Base-by-base conservation (phyloP, 768 basidiomycete species). In the Crassisporium funariophilum region DNA sequence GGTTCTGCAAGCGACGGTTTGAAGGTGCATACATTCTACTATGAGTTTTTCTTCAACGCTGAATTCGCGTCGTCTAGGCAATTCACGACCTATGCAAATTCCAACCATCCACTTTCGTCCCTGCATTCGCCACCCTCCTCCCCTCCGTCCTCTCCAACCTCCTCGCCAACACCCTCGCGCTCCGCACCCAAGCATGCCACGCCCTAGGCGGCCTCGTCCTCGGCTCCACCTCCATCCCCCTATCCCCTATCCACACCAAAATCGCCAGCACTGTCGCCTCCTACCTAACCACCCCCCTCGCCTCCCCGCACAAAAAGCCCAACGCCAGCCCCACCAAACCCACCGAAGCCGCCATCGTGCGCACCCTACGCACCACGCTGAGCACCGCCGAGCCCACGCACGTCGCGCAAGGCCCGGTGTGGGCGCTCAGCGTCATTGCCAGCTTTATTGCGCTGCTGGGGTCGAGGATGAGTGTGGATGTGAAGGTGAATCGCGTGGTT, bases 1-100 rank as follows among this genome's bases (percentile, higher is more conserved):
- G 91, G 91, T 0, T 82, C 90, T 4, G 77, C 75, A 1, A 85
- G 77, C 24, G 90, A 93, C 62, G 88, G 86, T 16, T 73, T 91
- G 36, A 88, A 84, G 77, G 90, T 85, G 60, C 55, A 66, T 61
- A 44, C 41, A 45, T 39, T 34, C 33, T 27, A 24, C 19, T 51
- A 44, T 51, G 38, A 46, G 33, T 20, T 20, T 35, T 45, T 35
- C 21, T 35, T 42, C 38, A 22, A 17, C 3, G 11, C 27, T 46
- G 39, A 57, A 35, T 46, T 17, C 23, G 17, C 6, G 9, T 35
- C 35, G n/a, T 29, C 9, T 44, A 90, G 88, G 88, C 88, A 4
- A 74, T 91, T 22, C 82, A 86, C 50, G 85, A 90, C 53, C 73
- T 89, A 34, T 78, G 78, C 20, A 61, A 81, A 2, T 72, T 82